These are phyloP conservation scores for Pleurotus djamor DNA, from an alignment of 768 basidiomycete species.

Conservation along the genomic window DNA sequence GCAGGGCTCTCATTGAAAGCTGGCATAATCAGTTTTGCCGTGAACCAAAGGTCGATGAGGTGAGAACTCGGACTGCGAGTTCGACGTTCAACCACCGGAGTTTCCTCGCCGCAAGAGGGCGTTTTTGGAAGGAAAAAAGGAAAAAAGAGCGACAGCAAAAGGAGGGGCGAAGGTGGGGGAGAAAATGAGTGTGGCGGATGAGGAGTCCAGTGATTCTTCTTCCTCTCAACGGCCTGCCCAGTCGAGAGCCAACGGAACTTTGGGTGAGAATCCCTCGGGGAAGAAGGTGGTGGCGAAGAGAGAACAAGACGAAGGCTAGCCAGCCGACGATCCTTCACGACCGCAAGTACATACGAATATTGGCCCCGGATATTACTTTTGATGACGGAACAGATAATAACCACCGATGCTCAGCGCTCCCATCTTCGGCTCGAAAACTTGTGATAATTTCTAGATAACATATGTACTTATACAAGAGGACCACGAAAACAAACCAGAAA, in stretches of 20 bases:
- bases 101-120: background rate
- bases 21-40: slow-evolving; percentile 5
- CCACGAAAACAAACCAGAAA: no score
- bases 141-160: background rate
- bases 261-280: background rate
- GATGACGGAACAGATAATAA: background rate
- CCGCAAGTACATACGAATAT: background rate
- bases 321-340: background rate
- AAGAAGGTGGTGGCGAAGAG: background rate
- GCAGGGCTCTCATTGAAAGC: background rate
- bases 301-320: background rate
- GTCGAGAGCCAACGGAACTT: background rate
- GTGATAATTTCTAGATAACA: no score
- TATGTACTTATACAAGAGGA: no score
- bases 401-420: no score
- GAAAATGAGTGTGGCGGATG: background rate
- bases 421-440: no score
- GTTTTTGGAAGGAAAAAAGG: background rate
- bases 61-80: no score
- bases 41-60: background rate
- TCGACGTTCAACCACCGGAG: background rate
- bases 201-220: background rate
- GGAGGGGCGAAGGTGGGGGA: background rate
- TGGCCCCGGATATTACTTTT: background rate
- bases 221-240: background rate